These are phyloP conservation scores for Jamesozyma piceae DNA, from an alignment of 805 yeast genomes.

Conservation along the genomic window DNA sequence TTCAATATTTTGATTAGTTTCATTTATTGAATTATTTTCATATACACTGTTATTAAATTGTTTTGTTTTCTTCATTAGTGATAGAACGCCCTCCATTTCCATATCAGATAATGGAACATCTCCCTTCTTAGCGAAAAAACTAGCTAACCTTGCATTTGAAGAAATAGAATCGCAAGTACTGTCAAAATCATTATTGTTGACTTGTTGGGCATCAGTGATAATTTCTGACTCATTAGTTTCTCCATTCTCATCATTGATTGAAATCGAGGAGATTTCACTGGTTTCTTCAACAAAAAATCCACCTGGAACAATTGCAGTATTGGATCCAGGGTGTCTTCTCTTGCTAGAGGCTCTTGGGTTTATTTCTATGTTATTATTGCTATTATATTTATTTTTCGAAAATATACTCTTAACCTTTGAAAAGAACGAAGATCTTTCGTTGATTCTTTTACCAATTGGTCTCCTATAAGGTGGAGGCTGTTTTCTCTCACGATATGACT, in stretches of 20 bases:
- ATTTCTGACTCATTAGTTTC: no score
- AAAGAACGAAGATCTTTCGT: constrained; percentile 3
- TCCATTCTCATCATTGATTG: background rate
- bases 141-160: constrained; percentile 39
- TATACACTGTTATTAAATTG: background rate
- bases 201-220: constrained; percentile 1
- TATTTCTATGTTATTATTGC: background rate
- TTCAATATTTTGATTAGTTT: background rate
- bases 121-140: constrained; percentile 69
- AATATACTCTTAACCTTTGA: constrained; percentile 3
- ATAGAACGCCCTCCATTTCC: constrained; percentile 74
- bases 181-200: constrained; percentile 10
- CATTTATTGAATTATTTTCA: background rate
- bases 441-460: constrained; percentile 3
- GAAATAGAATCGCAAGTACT: constrained; percentile 3
- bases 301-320: constrained; percentile 16
- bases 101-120: constrained; percentile 59
- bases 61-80: constrained; percentile 38
- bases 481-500: constrained; percentile 7
- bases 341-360: background rate
- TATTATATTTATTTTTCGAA: background rate
- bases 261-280: constrained; percentile 3
- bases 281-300: constrained; percentile 19
- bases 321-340: background rate
- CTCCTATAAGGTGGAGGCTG: constrained; percentile 7